phyloP scores from a whole-genome alignment of 257 asterid species.

The Perilla frutescens region DNA sequence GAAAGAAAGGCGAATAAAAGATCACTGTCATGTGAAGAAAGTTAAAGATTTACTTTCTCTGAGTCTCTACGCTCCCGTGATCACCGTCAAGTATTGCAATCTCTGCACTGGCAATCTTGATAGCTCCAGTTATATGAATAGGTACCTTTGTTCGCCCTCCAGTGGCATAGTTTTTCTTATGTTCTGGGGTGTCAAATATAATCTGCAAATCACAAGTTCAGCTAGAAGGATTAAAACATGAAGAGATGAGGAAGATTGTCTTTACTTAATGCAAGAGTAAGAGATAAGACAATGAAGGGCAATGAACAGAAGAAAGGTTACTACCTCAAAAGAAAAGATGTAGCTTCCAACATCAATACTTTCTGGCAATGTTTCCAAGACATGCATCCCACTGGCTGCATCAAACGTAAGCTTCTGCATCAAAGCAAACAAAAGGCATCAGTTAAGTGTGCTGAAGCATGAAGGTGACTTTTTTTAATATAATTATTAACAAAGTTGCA shows the following conservation, averaged over 20 bases:
- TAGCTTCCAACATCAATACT: constrained; percentile 74
- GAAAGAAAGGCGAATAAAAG: not conserved
- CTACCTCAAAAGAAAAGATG: constrained; percentile 85
- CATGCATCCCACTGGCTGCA: constrained; percentile 61
- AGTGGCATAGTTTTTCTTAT: constrained; percentile 75
- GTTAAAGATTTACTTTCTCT: constrained; percentile 65
- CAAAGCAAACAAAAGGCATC: constrained; percentile 37
- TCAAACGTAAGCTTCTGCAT: constrained; percentile 81
- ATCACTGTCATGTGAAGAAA: constrained; percentile 27
- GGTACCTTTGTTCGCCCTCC: constrained; percentile 87
- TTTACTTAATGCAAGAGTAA: constrained; percentile 15
- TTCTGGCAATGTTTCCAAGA: constrained; percentile 71
- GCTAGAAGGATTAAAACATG: constrained; percentile 31
- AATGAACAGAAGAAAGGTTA: constrained; percentile 28
- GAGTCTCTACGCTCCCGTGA: constrained; percentile 71
- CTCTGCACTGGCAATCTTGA: constrained; percentile 67
- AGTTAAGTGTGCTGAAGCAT: constrained; percentile 8
- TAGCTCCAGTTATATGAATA: constrained; percentile 72
- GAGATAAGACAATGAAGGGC: constrained; percentile 22
- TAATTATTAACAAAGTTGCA: not conserved
- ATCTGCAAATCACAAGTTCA: constrained; percentile 49
- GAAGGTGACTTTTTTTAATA: constrained; percentile 6
- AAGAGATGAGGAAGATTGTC: constrained; percentile 12
- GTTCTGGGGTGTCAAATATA: constrained; percentile 71
- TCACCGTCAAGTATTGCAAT: constrained; percentile 84